These are phyloP conservation scores for Pseudisothecium myosuroides DNA, from an alignment of 225 moss, liverwort and hornwort genomes.

Conservation along the genomic window DNA sequence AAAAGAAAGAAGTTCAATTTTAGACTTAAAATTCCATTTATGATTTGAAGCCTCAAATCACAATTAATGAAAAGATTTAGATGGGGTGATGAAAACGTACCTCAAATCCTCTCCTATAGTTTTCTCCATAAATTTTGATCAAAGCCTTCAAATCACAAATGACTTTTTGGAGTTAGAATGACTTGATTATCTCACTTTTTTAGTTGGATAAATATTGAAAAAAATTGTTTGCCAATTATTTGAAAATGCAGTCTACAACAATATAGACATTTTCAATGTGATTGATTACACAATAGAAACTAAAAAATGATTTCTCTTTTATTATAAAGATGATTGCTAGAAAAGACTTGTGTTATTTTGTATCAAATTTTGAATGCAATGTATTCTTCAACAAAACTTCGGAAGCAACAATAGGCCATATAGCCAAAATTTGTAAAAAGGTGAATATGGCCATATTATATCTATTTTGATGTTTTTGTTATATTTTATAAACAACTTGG, in stretches of 20 bases:
- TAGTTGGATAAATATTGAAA: neutral
- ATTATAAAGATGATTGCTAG: neutral
- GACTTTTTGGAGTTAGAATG: neutral
- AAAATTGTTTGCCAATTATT: neutral
- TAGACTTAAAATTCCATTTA: neutral
- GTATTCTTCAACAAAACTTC: neutral
- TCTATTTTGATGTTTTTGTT: neutral
- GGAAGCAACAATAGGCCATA: neutral
- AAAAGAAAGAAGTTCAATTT: neutral
- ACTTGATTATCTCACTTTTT: neutral
- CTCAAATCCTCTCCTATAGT: too few species aligned
- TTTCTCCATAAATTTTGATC: neutral
- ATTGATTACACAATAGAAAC: neutral
- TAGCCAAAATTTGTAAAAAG: too few species aligned
- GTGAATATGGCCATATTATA: neutral
- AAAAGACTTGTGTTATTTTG: neutral
- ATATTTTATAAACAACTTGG: neutral
- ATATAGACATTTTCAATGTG: neutral
- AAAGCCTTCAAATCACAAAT: neutral
- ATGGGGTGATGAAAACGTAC: neutral
- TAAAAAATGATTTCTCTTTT: neutral
- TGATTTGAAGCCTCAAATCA: neutral
- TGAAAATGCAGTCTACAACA: neutral
- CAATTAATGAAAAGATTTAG: accelerated
- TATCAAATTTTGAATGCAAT: neutral